Base-by-base conservation (phyloP, 2,329 filamentous ascomycete genomes). In the Aotearoamyces nothofagi region DNA sequence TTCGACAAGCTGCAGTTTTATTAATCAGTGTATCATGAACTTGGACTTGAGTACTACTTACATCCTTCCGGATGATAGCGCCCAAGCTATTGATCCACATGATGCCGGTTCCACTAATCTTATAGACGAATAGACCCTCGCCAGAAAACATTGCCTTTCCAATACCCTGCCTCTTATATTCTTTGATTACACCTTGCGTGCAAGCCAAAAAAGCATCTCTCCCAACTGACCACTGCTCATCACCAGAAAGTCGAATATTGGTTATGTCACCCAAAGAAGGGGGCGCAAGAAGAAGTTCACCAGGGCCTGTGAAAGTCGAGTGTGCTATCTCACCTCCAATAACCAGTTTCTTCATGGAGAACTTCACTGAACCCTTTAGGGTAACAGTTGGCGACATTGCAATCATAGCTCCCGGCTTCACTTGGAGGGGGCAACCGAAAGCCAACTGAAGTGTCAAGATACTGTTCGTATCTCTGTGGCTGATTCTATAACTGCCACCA, bases 81-180 rank as follows among this genome's bases (percentile, higher is more conserved):
- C 90, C 90, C 44, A 98, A 90, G 46, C 82, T 92, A 6, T 82
- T 80, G 26, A 94, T 64, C 82, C 87, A 98, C 22, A 93, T 48
- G 19, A 96, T 58, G 0, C 90, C 90, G 5, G 62, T 67, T 0
- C 87, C 87, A 9, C 62, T 69, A 7, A 96, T 78, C 51, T 81
- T 86, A 54, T 92, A 92, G 8, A 94, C 73, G 53, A 84, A 96
- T 15, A 94, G 49, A 0, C 90, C 90, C 52, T 96, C 90, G 1
- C 90, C 90, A 12, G 76, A 84, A 52, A 98, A 96, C 54, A 96
- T 80, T 12, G 81, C 84, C 52, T 96, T 96, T 33, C 77, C 69
- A 13, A 98, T 56, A 1, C 80, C 71, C 51, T 96, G 90, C 19
- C 73, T 69, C 57, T 93, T 86, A 48, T 83, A 81, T 34, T 93